A percentile compares a stretch with the other conserved stretches of the same genome.
These are phyloP conservation scores for Coemansia sp. DNA, from an alignment of 192 early-diverging fungal species.

Conservation along the genomic window DNA sequence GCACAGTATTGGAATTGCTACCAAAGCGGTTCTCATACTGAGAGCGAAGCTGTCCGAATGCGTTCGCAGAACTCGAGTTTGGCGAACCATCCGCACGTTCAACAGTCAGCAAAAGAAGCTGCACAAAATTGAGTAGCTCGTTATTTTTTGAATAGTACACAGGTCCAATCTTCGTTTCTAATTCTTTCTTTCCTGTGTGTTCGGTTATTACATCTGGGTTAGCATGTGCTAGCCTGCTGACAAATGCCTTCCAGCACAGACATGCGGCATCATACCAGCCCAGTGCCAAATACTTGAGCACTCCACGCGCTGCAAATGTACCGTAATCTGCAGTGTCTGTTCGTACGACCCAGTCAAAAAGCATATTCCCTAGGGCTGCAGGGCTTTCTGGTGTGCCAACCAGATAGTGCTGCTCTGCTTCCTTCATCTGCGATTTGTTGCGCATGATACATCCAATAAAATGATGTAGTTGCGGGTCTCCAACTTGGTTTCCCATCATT, in stretches of 20 bases:
- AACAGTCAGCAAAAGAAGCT: slow-evolving; percentile 64
- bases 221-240: slow-evolving; percentile 23
- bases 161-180: slow-evolving; percentile 49
- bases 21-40: slow-evolving; percentile 43
- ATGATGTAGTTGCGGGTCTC: slow-evolving; percentile 50
- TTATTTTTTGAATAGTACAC: slow-evolving; percentile 49
- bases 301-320: slow-evolving; percentile 73
- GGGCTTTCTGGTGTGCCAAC: slow-evolving; percentile 83
- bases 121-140: slow-evolving; percentile 63
- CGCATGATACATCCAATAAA: slow-evolving; percentile 46
- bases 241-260: slow-evolving; percentile 54
- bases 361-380: slow-evolving; percentile 67
- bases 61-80: slow-evolving; percentile 14
- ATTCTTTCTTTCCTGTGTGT: slow-evolving; percentile 18
- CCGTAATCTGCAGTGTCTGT: slow-evolving; percentile 66
- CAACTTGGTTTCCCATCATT: slow-evolving; percentile 21
- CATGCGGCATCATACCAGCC: slow-evolving; percentile 57
- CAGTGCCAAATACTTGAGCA: slow-evolving; percentile 71
- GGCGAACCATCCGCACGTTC: slow-evolving; percentile 56
- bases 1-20: slow-evolving; percentile 22
- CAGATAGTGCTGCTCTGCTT: slow-evolving; percentile 84
- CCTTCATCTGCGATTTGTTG: slow-evolving; percentile 67
- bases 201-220: slow-evolving; percentile 15
- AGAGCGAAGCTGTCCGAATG: slow-evolving; percentile 28
- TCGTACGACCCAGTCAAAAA: slow-evolving; percentile 71